Conservation (phyloP, 768 basidiomycete species). For the Suillus plorans region DNA sequence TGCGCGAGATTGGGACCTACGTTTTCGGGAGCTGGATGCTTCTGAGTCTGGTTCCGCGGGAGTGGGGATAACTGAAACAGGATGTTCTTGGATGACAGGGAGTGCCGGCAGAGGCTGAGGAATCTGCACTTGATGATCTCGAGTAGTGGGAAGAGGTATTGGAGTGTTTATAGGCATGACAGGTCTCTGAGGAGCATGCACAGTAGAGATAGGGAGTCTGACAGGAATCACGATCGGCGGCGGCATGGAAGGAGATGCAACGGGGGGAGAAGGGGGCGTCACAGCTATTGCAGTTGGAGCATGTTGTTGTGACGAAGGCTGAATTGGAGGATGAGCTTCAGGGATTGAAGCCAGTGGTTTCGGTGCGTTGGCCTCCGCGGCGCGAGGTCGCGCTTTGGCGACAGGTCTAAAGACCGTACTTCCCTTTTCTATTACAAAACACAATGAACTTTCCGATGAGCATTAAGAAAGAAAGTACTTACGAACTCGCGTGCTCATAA, state of each 20-base stretch:
- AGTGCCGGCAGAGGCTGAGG: neutral
- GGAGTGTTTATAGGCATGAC: constrained; percentile 15
- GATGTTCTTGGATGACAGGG: neutral
- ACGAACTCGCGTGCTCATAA: constrained; percentile 57
- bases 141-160: constrained; percentile 20
- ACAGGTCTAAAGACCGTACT: constrained; percentile 69
- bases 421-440: constrained; percentile 61
- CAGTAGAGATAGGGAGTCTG: constrained; percentile 9
- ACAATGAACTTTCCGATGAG: constrained; percentile 1
- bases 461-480: constrained; percentile 35
- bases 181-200: constrained; percentile 5
- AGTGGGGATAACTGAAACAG: neutral
- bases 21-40: constrained; percentile 16
- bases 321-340: constrained; percentile 8
- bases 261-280: neutral
- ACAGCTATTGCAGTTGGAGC: neutral
- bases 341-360: constrained; percentile 13
- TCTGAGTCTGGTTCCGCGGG: constrained; percentile 10
- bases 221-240: constrained; percentile 10
- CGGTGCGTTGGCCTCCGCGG: constrained; percentile 21
- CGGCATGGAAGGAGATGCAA: neutral
- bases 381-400: constrained; percentile 51
- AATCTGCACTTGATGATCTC: constrained; percentile 4
- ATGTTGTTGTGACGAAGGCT: neutral
- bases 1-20: constrained; percentile 19